phyloP scores from a whole-genome alignment of 2,329 filamentous ascomycete genomes.

The Eutypella sp. region DNA sequence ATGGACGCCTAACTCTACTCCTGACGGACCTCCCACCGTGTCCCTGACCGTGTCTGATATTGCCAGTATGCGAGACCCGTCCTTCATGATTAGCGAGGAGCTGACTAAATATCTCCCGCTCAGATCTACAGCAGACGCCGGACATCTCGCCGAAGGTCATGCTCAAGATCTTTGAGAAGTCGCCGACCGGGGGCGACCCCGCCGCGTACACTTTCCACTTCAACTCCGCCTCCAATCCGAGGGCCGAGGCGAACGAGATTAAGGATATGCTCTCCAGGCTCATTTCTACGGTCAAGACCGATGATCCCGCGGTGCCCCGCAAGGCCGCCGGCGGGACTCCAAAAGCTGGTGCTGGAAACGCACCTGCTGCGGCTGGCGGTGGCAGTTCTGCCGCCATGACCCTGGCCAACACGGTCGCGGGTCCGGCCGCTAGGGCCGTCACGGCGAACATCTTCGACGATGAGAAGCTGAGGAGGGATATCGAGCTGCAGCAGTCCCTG shows the following conservation, averaged over 20 bases:
- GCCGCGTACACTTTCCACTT: constrained; percentile 84
- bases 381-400: constrained; percentile 66
- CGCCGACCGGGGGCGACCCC: constrained; percentile 51
- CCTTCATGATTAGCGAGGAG: constrained; percentile 4
- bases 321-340: too few species aligned
- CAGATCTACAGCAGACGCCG: constrained; percentile 92
- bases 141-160: constrained; percentile 85
- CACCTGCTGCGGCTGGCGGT: constrained; percentile 34
- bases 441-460: constrained; percentile 71
- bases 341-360: too few species aligned
- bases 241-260: constrained; percentile 77
- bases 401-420: too few species aligned
- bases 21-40: constrained; percentile 58
- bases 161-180: constrained; percentile 82
- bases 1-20: constrained; percentile 69
- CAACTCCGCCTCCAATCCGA: constrained; percentile 69
- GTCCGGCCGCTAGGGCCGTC: constrained; percentile 66
- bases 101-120: constrained; percentile 4
- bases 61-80: constrained; percentile 58
- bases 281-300: constrained; percentile 64
- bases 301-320: constrained; percentile 46
- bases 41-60: constrained; percentile 71
- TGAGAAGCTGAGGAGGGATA: constrained; percentile 68
- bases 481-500: constrained; percentile 80
- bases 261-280: constrained; percentile 75